phyloP scores from a whole-genome alignment of 1,284 basidiomycete genomes.

The Takashimella tepidaria region DNA sequence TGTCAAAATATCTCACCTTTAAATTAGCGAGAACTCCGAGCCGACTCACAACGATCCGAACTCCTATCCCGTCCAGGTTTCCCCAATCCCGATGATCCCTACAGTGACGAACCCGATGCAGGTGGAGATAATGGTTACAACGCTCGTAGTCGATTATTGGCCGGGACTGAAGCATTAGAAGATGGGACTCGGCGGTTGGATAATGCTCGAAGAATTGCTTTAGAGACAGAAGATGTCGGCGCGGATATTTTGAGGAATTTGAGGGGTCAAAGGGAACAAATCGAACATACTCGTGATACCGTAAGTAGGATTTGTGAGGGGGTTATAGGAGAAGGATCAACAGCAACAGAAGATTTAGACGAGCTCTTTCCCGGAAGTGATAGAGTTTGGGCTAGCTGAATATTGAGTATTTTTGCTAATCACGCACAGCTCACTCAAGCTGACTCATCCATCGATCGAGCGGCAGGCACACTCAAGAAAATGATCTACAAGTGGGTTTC shows the following conservation, averaged over 20 bases:
- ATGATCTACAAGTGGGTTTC: slow-evolving; percentile 57
- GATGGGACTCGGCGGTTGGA: slow-evolving; percentile 76
- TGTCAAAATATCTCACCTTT: slow-evolving; percentile 4
- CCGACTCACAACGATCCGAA: slow-evolving; percentile 48
- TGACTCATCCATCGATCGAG: slow-evolving; percentile 56
- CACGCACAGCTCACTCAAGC: slow-evolving; percentile 51
- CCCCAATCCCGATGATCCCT: slow-evolving; percentile 63
- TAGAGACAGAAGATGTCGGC: slow-evolving; percentile 95
- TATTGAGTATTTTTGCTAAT: no score
- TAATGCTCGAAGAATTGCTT: slow-evolving; percentile 84
- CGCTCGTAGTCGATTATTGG: slow-evolving; percentile 68
- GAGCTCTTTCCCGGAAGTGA: no score
- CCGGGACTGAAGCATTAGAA: slow-evolving; percentile 67
- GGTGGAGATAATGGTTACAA: slow-evolving; percentile 31
- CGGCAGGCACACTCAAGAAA: slow-evolving; percentile 56
- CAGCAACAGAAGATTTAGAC: neutral
- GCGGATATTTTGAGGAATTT: slow-evolving; percentile 86
- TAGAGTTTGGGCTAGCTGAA: no score
- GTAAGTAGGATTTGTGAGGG: slow-evolving; percentile 11
- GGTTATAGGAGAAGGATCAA: neutral
- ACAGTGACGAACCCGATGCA: slow-evolving; percentile 51
- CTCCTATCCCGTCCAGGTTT: slow-evolving; percentile 55
- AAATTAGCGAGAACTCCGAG: slow-evolving; percentile 48
- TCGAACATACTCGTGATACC: slow-evolving; percentile 80
- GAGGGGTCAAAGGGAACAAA: slow-evolving; percentile 85